Evolutionary conservation across 1,139 yeast species (phyloP), one percentile per base, ranked within the genome.

Genomic region (Diutina rugosa): DNA sequence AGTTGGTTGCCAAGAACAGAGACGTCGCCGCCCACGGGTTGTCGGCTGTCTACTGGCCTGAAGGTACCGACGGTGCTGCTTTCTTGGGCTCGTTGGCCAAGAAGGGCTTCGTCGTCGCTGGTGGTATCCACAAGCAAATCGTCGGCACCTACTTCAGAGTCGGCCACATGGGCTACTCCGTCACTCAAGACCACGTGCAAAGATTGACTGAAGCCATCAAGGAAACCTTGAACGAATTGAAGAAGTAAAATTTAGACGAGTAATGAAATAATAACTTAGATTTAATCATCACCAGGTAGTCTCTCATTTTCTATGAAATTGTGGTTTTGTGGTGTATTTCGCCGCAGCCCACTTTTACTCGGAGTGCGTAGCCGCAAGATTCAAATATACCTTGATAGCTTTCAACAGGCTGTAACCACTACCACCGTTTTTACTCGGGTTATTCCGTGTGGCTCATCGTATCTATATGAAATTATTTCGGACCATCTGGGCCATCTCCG

Each of bases 141-240:
- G 86, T 83, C 55, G 81, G 87, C 58, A 85, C 86, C 69, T 90
- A 90, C 74, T 89, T 91, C 75, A 83, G 98, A 72, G 84, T 91
- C 59, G 98, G 98, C 41, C 98, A 91, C 72, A 91, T 91, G 98
- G 97, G 97, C 45, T 66, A 67, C 63, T 76, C 80, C 8, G 71
- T 76, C 35, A 72, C 72, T 59, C 76, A 69, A 57, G 80, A 78
- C 51, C 80, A 76, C 60, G 68, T 76, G 49, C 76, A 71, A 55
- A 58, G 64, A 59, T 69, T 76, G 56, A 62, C 69, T 46, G 63
- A 61, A 26, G 77, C 78, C 30, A 69, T 76, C 58, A 65, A 67
- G 60, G 78, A 74, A 58, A 62, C 75, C 14, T 65, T 74, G 57
- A 56, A 61, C n/a, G 78, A 74, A 58, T 57, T 60, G 57, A 54